Evolutionary conservation across 139 green algal genomes (phyloP), one percentile per base, ranked within the genome.

Genomic region (Chlamydomonas eustigma): DNA sequence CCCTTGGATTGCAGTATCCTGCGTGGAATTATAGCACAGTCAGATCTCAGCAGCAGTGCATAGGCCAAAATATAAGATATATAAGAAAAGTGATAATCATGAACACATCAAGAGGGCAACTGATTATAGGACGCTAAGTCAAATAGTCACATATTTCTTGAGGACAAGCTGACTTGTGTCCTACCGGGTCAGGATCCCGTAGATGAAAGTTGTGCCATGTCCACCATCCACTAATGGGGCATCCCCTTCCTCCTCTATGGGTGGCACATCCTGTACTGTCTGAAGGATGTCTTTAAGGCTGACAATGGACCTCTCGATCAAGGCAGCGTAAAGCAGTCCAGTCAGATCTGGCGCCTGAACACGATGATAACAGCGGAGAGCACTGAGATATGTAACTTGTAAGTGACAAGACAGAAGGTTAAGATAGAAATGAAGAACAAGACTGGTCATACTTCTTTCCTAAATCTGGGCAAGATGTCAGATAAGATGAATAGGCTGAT

Each of bases 231-330:
- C 66, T 4, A 73, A 35, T 18, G 66, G 66, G 18, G 66, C 66
- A 18, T 73, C 66, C 28, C 66, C 66, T 35, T 73, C 66, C 66
- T 73, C 66, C 66, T 73, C 66, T 35, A 73, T 51, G 3, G 66
- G 66, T 4, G 31, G 32, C 8, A 51, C 66, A 28, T 69, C 58
- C n/a, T 37, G n/a, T 18, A 69, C 58, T 36, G 58, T 28, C 58
- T 69, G 32, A 28, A n/a, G n/a, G 6, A 69, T 6, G 12, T 28
- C 58, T 37, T 6, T 28, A n/a, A 69, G 58, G 18, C 5, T 12
- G n/a, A 69, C 18, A n/a, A 36, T 18, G 58, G 6, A n/a, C 18
- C 34, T 5, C 6, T 6, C 12, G 18, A 69, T 28, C n/a, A 69
- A 69, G 58, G 6, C 58, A 18, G n/a, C 58, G 22, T 37, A 28